Evolutionary conservation across 441 rosid genomes (phyloP).

Genomic region (Pelargonium exstipulatum): DNA sequence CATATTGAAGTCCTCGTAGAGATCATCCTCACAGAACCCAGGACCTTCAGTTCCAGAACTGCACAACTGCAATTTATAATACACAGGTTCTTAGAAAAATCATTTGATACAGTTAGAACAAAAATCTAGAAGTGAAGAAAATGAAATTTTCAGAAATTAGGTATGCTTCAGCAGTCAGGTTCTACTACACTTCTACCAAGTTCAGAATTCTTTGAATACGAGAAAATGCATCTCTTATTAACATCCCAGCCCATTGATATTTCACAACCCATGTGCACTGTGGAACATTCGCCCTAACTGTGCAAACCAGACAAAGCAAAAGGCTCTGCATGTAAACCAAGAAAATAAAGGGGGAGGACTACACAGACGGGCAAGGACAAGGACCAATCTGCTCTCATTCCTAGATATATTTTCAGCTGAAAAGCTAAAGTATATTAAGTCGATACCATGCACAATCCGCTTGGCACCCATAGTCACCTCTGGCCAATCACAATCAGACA

Average conservation of each 20-base stretch:
- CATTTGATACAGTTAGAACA: neutral
- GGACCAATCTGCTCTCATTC: neutral
- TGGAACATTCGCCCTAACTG: neutral
- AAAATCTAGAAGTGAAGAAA: neutral
- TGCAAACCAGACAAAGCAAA: neutral
- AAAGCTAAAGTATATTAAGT: neutral
- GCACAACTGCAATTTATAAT: conserved; percentile 33
- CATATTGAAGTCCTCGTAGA: conserved; percentile 70
- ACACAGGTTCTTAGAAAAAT: conserved; percentile 16
- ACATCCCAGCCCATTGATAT: neutral
- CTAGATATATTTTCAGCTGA: neutral
- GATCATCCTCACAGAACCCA: conserved; percentile 52
- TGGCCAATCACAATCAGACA: neutral
- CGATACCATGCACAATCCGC: neutral
- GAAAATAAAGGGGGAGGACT: neutral
- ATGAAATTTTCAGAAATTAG: neutral
- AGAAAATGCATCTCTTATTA: neutral
- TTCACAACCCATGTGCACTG: neutral
- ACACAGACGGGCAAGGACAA: neutral
- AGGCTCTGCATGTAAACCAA: neutral
- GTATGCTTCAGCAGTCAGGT: neutral
- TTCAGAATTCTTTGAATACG: neutral
- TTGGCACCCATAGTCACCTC: neutral
- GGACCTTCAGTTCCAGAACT: conserved; percentile 40
- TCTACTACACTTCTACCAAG: neutral